phyloP scores from a whole-genome alignment of 2,329 filamentous ascomycete species.

The Trichoderma semiorbis region DNA sequence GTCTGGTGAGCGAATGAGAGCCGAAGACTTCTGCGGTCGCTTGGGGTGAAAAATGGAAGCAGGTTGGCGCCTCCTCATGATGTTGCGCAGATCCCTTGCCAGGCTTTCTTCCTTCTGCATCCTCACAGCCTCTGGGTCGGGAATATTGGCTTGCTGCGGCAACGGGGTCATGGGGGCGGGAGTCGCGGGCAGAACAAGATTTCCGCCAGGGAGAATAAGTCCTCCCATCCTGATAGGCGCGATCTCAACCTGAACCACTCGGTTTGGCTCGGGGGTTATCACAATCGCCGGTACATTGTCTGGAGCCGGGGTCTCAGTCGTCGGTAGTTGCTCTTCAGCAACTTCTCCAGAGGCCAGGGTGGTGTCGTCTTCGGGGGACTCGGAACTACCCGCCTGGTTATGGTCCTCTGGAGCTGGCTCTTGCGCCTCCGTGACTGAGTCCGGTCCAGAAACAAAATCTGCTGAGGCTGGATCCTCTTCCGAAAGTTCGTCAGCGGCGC shows the following conservation, averaged over 20 bases:
- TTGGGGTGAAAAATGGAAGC: constrained; percentile 14
- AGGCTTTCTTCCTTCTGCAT: constrained; percentile 16
- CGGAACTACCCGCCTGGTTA: constrained; percentile 2
- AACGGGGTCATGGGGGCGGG: constrained; percentile 12
- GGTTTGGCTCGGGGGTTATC: constrained; percentile 5
- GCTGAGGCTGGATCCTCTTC: not conserved
- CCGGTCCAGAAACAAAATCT: not conserved
- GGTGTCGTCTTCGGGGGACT: constrained; percentile 4
- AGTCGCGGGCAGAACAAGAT: constrained; percentile 10
- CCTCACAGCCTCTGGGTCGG: constrained; percentile 9
- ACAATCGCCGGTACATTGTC: not conserved
- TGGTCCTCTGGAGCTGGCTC: constrained; percentile 10
- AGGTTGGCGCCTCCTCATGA: constrained; percentile 17
- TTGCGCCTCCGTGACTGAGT: constrained; percentile 11
- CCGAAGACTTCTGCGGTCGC: constrained; percentile 13
- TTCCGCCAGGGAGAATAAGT: constrained; percentile 18
- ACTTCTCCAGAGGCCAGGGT: not conserved
- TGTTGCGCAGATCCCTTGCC: constrained; percentile 15
- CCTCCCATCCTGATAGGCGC: constrained; percentile 17
- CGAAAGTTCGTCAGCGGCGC: constrained; percentile 1
- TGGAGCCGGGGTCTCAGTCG: not conserved
- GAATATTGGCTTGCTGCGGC: constrained; percentile 4
- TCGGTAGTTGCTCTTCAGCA: constrained; percentile 3
- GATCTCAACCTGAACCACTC: constrained; percentile 7
- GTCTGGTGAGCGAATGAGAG: constrained; percentile 13